Conservation (phyloP, 371 early-diverging fungal genomes). For the Mortierella sp. region DNA sequence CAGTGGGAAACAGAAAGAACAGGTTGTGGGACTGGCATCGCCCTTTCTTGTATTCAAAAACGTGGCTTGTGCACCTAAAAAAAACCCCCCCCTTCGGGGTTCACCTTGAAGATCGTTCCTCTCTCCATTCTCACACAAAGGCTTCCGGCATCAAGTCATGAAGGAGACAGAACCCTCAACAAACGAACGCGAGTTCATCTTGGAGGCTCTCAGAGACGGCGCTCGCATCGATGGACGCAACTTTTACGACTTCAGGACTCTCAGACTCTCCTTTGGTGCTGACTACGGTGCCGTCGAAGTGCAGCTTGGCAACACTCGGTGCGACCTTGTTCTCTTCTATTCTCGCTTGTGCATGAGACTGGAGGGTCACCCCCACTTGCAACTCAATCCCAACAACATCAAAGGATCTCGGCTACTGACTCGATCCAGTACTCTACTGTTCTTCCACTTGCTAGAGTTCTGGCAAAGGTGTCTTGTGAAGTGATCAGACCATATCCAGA, state of each 20-base stretch:
- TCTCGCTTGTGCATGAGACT: no score
- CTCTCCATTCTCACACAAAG: background rate
- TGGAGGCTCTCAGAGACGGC: conserved; percentile 72
- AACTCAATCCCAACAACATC: no score
- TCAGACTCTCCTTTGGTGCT: conserved; percentile 75
- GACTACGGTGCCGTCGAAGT: conserved; percentile 84
- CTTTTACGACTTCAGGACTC: conserved; percentile 76
- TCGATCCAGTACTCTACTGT: background rate
- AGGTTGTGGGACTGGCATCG: no score
- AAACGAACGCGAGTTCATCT: conserved; percentile 73
- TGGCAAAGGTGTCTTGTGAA: conserved; percentile 87
- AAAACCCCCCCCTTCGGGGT: no score
- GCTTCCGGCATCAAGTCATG: conserved; percentile 4
- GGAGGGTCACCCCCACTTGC: no score
- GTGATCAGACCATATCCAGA: conserved; percentile 85
- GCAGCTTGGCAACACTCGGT: conserved; percentile 84
- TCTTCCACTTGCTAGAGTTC: conserved; percentile 63
- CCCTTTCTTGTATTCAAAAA: no score
- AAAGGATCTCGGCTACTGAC: no score
- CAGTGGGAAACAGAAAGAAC: background rate
- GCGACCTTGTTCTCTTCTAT: conserved; percentile 4
- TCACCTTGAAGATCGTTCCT: background rate
- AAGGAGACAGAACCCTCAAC: conserved; percentile 67
- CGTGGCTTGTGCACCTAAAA: no score
- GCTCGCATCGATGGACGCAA: conserved; percentile 85